Evolutionary conservation across 2,329 filamentous ascomycete genomes (phyloP), one percentile per base, ranked within the genome.

Genomic region (Celoporthe dispersa): DNA sequence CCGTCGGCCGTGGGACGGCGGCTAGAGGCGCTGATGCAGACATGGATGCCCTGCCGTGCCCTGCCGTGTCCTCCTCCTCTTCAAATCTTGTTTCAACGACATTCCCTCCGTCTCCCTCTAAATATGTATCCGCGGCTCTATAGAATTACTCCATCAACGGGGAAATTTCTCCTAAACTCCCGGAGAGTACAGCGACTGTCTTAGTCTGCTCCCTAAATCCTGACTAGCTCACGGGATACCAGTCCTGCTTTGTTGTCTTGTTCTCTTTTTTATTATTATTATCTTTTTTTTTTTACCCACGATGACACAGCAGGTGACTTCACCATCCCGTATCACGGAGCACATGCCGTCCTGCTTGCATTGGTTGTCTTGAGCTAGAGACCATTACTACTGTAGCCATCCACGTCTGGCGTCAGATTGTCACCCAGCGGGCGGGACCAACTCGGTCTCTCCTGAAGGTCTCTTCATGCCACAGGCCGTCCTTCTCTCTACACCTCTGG

Each of bases 71-170:
- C 55, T 59, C 2, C 51, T 57, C 28, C 51, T 22, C 48, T 16
- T 37, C 11, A 37, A 33, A 68, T 62, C 66, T 70, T 68, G 57
- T 72, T 70, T 68, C n/a, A n/a, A n/a, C n/a, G 39, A 48, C 61
- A 64, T 63, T 53, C 41, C 65, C n/a, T n/a, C n/a, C n/a, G n/a
- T 66, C 62, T 33, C 35, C 41, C 57, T 67, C 22, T 37, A 3
- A 7, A 8, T 60, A 14, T 31, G 12, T 57, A 57, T 14, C 53
- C 14, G 28, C 14, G 53, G 28, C 28, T 57, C 25, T 2, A 57
- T 16, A 7, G 12, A 7, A 6, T 7, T 8, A 16, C 12, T 55
- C 25, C 0, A 55, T 31, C n/a, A 55, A 28, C 12, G 14, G n/a
- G n/a, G 25, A 55, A 55, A 55, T 55, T 12, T 28, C 28, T 57